Evolutionary conservation across 2,329 filamentous ascomycete genomes (phyloP), one percentile per base, ranked within the genome.

Genomic region (Pestalotiopsis sp.): DNA sequence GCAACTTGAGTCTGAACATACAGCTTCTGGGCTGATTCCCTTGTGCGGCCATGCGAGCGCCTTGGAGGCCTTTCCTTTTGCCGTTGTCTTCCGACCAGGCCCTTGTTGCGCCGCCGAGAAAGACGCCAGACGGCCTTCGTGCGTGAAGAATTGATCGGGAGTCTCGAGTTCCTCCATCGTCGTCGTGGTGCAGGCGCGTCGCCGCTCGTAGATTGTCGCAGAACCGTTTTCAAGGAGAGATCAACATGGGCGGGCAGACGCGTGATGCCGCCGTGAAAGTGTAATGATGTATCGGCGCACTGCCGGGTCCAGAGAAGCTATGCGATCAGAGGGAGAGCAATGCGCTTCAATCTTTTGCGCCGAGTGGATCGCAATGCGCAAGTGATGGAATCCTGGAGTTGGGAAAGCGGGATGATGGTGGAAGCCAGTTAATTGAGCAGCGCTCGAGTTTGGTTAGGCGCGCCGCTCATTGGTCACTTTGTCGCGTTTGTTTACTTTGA

Each of bases 1-100:
- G 17, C 49, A 17, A 20, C 38, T n/a, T 14, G 62, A 20, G 31
- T 27, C 36, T 23, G n/a, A 20, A 70, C 82, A 73, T 83, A 93
- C 92, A 72, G 91, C 88, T 72, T 89, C 86, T 13, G 91, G 86
- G 1, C 89, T 84, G 1, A 93, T 89, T 36, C 82, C 86, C 71
- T 88, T 85, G 79, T 97, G 93, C 25, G 95, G 94, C 96, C 96
- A 99, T 78, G 87, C 83, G 61, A 87, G 81, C 66, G 84, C 78
- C 77, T 91, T 91, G 68, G 83, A 77, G 58, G 83, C 84, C 76
- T 88, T 87, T 70, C 87, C 86, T 74, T 86, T 87, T 70, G 89
- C 85, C 69, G 86, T 88, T 13, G 93, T 96, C 77, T 93, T 88
- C 75, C 93, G 90, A 79, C 93, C 93, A 56, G 86, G 82, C 49